phyloP scores from a whole-genome alignment of 768 basidiomycete species.

The Ephemerocybe angulata region DNA sequence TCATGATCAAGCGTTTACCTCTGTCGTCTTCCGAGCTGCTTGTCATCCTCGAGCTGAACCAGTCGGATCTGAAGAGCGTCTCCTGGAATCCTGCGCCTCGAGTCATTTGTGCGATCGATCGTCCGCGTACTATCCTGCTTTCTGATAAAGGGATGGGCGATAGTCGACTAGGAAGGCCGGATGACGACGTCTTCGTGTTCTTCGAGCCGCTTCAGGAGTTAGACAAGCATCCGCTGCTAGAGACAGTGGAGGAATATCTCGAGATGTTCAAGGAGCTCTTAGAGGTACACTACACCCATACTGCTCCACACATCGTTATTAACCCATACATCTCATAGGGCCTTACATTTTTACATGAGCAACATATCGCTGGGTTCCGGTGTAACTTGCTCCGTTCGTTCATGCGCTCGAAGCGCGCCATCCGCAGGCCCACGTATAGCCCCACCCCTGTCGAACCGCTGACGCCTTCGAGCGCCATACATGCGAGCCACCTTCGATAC shows the following conservation, averaged over 20 bases:
- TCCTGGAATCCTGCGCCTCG: neutral
- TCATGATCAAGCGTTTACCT: slow-evolving; percentile 4
- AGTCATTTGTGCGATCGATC: neutral
- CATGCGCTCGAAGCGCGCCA: neutral
- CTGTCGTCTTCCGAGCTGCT: neutral
- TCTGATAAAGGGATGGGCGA: neutral
- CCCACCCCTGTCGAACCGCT: neutral
- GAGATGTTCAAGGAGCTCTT: slow-evolving; percentile 3
- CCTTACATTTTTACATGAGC: neutral
- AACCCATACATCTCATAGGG: neutral
- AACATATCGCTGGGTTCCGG: neutral
- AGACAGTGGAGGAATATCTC: neutral
- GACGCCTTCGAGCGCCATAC: neutral
- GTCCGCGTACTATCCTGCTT: neutral
- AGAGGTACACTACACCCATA: neutral
- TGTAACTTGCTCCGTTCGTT: neutral
- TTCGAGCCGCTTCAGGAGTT: neutral
- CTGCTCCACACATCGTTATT: neutral
- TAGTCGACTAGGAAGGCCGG: neutral
- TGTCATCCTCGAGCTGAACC: slow-evolving; percentile 5
- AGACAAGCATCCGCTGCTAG: neutral
- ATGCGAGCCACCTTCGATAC: neutral
- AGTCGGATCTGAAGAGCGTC: neutral
- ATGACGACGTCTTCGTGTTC: neutral
- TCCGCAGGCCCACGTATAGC: neutral